Base-by-base conservation (phyloP, 208 protist species). In the Trypanosoma caninum region DNA sequence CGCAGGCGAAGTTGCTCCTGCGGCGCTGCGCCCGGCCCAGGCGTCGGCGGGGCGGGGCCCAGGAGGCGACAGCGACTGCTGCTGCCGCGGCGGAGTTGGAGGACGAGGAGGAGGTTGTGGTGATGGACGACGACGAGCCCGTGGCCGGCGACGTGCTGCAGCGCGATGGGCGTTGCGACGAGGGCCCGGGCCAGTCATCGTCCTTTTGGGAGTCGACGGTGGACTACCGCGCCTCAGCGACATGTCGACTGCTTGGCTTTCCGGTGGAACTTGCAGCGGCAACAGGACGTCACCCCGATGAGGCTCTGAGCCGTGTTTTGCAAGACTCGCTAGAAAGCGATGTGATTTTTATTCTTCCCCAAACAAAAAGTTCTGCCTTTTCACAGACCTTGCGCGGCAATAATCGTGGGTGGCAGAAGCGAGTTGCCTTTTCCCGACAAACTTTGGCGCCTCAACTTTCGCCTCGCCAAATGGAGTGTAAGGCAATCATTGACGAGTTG, bases 231-330 rank as follows among this genome's bases (percentile, higher is more conserved):
- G 89, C 73, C n/a, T 88, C 84, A 9, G 82, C 74, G 8, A 91
- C 84, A 14, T 95, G 91, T 57, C 74, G 78, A 10, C 59, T 89
- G 67, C 74, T 95, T 42, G 86, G 84, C 1, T 95, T 93, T 41
- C 82, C 89, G 1, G 77, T 95, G 2, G 85, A 95, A 69, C 67
- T 95, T 23, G 89, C 85, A 9, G 75, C 72, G 25, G 77, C 74
- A 3, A 89, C 72, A 37, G 82, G 89, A 0, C 33, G 20, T 7
- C 35, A 71, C 22, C 57, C 68, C 0, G 53, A 69, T 9, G 76
- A 82, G 34, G 75, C 76, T 13, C 74, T 95, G 30, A 73, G 82
- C 33, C 34, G 66, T 28, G 88, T 78, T 25, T 64, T 95, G 31
- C 72, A 67, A 11, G 83, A 92, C 45, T 79, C 89, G 4, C 65